Conservation (phyloP, 805 yeast genomes). For the Wickerhamomyces canadensis region DNA sequence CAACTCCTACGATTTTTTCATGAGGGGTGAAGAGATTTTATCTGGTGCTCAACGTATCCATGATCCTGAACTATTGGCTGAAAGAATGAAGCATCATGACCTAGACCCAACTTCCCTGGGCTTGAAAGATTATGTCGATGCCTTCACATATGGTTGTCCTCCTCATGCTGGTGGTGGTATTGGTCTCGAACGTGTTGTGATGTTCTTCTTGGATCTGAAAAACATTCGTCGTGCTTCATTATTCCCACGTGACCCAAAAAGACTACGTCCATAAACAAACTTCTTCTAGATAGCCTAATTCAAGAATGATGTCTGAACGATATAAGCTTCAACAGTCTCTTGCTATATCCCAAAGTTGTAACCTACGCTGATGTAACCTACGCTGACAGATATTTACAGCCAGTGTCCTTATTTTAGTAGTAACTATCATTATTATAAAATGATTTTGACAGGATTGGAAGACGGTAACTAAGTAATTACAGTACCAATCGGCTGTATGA, state of each 20-base stretch:
- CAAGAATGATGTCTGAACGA: too few species aligned
- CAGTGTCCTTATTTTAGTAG: too few species aligned
- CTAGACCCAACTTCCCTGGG: slow-evolving; percentile 80
- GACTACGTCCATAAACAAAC: slow-evolving; percentile 79
- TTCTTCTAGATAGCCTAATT: too few species aligned
- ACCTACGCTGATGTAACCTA: too few species aligned
- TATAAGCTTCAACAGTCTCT: too few species aligned
- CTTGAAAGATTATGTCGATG: slow-evolving; percentile 83
- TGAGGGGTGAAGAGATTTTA: slow-evolving; percentile 99
- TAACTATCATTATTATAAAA: too few species aligned
- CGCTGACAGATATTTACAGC: too few species aligned
- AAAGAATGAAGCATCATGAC: slow-evolving; percentile 80
- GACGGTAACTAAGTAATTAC: too few species aligned
- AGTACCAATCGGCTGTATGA: too few species aligned
- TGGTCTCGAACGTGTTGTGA: slow-evolving; percentile 96
- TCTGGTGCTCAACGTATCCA: slow-evolving; percentile 99
- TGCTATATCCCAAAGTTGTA: too few species aligned
- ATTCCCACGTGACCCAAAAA: slow-evolving; percentile 98
- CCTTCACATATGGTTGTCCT: slow-evolving; percentile 91
- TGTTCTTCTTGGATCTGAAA: slow-evolving; percentile 96
- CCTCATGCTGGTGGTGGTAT: slow-evolving; percentile 99
- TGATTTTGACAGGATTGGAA: too few species aligned
- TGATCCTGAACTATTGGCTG: slow-evolving; percentile 75
- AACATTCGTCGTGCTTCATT: slow-evolving; percentile 97
- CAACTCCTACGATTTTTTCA: slow-evolving; percentile 97